A percentile compares a stretch with the other conserved stretches of the same genome.
Evolutionary conservation across 78 protist genomes (phyloP).

Genomic region (Isochrysis galbana): DNA sequence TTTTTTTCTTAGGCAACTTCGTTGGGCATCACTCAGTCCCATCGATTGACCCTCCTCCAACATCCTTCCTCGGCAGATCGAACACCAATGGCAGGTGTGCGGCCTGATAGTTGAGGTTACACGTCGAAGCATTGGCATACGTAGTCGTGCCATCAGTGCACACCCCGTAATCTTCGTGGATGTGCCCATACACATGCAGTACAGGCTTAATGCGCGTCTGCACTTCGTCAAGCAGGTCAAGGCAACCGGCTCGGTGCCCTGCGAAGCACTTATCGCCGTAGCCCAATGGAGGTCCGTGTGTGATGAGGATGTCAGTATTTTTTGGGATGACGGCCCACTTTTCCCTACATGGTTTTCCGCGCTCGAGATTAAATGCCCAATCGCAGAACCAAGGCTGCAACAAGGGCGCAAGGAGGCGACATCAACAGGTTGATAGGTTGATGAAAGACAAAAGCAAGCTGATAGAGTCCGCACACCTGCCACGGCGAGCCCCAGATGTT

Average conservation of each 20-base stretch:
- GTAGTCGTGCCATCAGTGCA: constrained; percentile 59
- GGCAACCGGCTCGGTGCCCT: constrained; percentile 44
- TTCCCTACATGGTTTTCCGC: constrained; percentile 37
- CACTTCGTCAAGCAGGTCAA: constrained; percentile 48
- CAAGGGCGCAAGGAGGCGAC: no score
- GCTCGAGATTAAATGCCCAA: constrained; percentile 60
- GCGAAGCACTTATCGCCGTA: constrained; percentile 29
- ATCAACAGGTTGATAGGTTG: no score
- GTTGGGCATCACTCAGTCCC: no score
- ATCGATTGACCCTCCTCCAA: no score
- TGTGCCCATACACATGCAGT: constrained; percentile 60
- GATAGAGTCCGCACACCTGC: constrained; percentile 58
- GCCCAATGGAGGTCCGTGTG: constrained; percentile 77
- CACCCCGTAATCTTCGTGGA: constrained; percentile 67
- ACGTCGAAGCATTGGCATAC: constrained; percentile 56
- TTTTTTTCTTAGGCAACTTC: no score
- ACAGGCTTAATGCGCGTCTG: constrained; percentile 24
- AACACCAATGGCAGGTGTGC: constrained; percentile 47
- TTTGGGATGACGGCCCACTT: constrained; percentile 58
- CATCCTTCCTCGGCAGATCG: constrained; percentile 35
- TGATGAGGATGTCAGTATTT: constrained; percentile 60
- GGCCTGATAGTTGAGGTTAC: constrained; percentile 38
- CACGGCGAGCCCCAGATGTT: constrained; percentile 70
- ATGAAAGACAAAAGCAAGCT: no score
- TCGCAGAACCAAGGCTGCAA: no score